Base-by-base conservation (phyloP, 1,284 basidiomycete genomes). In the Cutaneotrichosporon sp. region DNA sequence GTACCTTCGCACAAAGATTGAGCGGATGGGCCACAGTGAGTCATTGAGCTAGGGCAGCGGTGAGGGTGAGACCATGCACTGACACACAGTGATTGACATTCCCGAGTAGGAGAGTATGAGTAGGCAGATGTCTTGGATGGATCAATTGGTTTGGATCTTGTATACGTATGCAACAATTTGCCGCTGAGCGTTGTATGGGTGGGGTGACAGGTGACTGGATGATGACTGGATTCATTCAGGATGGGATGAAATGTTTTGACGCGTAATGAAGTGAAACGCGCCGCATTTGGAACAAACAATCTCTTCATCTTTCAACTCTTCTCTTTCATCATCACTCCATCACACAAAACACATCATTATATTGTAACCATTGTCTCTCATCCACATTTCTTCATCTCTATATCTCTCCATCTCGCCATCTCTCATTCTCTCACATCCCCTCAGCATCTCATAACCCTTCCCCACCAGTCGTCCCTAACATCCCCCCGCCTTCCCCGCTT, bases 1-100 rank as follows among this genome's bases (percentile, higher is more conserved):
- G 81, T 99, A 99, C 77, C 81, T 99, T 72, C 86, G 91, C 74
- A 99, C 97, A 56, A 99, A 99, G 80, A 88, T 99, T 22, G 84
- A 94, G 75, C 85, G 90, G 65, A 99, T 99, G 97, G 97, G 97
- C 11, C 96, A 99, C 80, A 88, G 79, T 80, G 72, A 79, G 79
- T 79, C 26, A 26, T 26, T 26, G 2, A 26, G 3, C 26, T 26
- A 26, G 1, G 26, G 2, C 36, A 7, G 26, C 26, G 16, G 51
- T 14, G 57, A 9, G 7, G 18, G 26, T 21, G 57, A 40, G 21
- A n/a, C 38, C 21, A 31, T 22, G 26, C n/a, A 36, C 52, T 60
- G 47, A 40, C 46, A 18, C 11, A 8, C 60, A 65, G 63, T 69
- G 65, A 69, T 69, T 55, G 67, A 69, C 53, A 69, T 69, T 34